phyloP scores from a whole-genome alignment of 2,329 filamentous ascomycete genomes.

The Graphilbum ipis-grandicollis region DNA sequence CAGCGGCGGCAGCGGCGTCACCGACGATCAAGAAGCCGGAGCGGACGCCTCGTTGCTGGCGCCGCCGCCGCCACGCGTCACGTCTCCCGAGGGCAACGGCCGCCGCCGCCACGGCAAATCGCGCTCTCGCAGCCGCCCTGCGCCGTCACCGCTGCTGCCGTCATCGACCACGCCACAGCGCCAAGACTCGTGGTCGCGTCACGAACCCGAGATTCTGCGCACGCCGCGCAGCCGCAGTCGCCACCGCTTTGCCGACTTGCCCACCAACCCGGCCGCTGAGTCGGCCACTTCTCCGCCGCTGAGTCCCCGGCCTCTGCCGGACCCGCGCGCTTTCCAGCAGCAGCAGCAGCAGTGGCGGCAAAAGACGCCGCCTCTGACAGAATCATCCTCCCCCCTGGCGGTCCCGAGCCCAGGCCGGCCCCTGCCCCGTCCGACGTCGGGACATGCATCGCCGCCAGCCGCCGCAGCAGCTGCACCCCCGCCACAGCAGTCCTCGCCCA shows the following conservation, averaged over 20 bases:
- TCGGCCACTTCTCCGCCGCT: slow-evolving; percentile 7
- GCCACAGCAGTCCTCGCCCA: slow-evolving; percentile 2
- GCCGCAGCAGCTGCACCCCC: slow-evolving; percentile 4
- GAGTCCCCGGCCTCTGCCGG: slow-evolving; percentile 21
- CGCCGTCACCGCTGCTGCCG: slow-evolving; percentile 7
- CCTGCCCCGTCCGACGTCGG: slow-evolving; percentile 30
- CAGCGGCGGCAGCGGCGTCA: no score
- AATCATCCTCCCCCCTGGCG: no score
- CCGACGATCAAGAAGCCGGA: slow-evolving; percentile 8
- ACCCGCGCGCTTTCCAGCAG: slow-evolving; percentile 12
- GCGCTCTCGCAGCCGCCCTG: background rate
- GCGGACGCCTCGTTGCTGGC: no score
- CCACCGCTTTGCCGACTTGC: slow-evolving; percentile 9
- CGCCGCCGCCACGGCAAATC: slow-evolving; percentile 17
- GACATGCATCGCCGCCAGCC: slow-evolving; percentile 10
- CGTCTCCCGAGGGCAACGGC: slow-evolving; percentile 11
- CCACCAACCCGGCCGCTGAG: slow-evolving; percentile 20
- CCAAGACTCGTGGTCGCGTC: slow-evolving; percentile 44
- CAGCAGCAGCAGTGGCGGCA: background rate
- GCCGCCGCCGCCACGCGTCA: slow-evolving; percentile 4
- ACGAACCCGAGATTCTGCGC: slow-evolving; percentile 47
- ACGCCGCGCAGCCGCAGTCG: slow-evolving; percentile 30
- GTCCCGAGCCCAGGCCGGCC: slow-evolving; percentile 30
- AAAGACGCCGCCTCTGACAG: no score
- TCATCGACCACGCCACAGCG: slow-evolving; percentile 24